These are phyloP conservation scores for Colletotrichum lindemuthianum DNA, from an alignment of 2,329 filamentous ascomycete species.

Conservation along the genomic window DNA sequence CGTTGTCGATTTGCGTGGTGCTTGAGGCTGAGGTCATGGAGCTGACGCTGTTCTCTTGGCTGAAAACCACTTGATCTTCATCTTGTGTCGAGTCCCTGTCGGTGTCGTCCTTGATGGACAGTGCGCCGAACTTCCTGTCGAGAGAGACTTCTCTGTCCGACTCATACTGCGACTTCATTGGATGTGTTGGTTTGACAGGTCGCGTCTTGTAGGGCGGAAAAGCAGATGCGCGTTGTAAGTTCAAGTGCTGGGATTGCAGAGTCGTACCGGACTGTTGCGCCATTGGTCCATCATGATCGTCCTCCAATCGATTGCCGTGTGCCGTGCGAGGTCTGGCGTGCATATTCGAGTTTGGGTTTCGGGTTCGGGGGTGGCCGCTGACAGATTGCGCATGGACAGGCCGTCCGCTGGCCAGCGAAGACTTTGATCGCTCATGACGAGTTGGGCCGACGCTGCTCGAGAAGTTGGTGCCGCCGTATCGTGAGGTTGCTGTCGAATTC, in stretches of 20 bases:
- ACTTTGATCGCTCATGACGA: slow-evolving; percentile 62
- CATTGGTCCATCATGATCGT: slow-evolving; percentile 48
- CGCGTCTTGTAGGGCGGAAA: slow-evolving; percentile 40
- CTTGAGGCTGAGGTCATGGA: slow-evolving; percentile 20
- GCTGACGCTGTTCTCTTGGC: slow-evolving; percentile 39
- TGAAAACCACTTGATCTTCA: slow-evolving; percentile 60
- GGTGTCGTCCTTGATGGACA: slow-evolving; percentile 52
- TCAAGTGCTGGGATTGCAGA: slow-evolving; percentile 25
- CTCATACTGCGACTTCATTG: slow-evolving; percentile 37
- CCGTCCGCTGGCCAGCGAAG: slow-evolving; percentile 59
- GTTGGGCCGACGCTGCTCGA: slow-evolving; percentile 67
- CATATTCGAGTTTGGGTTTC: slow-evolving; percentile 44
- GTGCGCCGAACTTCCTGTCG: slow-evolving; percentile 47
- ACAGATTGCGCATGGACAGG: slow-evolving; percentile 45
- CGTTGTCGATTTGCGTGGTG: slow-evolving; percentile 40
- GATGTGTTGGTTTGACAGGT: slow-evolving; percentile 42
- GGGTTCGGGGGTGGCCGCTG: slow-evolving; percentile 51
- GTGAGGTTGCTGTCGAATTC: slow-evolving; percentile 46
- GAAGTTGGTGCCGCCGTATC: slow-evolving; percentile 55
- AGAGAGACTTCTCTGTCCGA: slow-evolving; percentile 56
- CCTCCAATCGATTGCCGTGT: slow-evolving; percentile 52
- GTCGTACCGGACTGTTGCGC: slow-evolving; percentile 49
- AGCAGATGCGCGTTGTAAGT: slow-evolving; percentile 19
- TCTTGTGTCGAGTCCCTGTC: slow-evolving; percentile 32
- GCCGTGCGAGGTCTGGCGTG: slow-evolving; percentile 50